Percentiles rank a stretch among this genome's conserved stretches.
Conservation (phyloP, 768 basidiomycete genomes). For the Punctularia strigosozonata region DNA sequence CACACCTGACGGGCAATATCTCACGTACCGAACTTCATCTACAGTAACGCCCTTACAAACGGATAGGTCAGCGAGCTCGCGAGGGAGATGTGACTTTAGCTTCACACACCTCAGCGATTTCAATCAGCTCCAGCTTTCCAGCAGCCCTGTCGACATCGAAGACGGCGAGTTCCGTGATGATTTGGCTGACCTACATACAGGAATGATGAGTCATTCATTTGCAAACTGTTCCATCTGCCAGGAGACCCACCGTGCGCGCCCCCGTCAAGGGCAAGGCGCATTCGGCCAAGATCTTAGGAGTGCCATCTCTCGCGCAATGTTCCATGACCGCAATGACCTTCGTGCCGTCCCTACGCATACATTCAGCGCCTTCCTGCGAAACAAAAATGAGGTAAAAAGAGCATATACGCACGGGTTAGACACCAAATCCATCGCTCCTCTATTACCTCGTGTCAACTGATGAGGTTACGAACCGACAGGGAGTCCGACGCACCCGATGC, state of each 20-base stretch:
- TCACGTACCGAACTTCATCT: too few species aligned
- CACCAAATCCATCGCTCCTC: conserved; percentile 93
- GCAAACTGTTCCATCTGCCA: too few species aligned
- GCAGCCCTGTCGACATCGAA: conserved; percentile 76
- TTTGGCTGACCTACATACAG: too few species aligned
- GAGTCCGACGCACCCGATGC: too few species aligned
- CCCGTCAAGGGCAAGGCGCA: conserved; percentile 86
- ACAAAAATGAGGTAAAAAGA: too few species aligned
- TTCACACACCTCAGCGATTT: conserved; percentile 78
- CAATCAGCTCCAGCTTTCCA: conserved; percentile 64
- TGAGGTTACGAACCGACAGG: not conserved
- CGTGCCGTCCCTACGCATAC: conserved; percentile 85
- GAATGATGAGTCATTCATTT: too few species aligned
- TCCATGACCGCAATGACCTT: conserved; percentile 88
- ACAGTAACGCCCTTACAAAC: conserved; percentile 75
- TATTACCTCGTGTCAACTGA: conserved; percentile 79
- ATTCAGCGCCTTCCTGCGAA: too few species aligned
- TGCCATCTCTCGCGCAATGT: conserved; percentile 82
- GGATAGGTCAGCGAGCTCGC: too few species aligned
- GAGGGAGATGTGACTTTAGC: too few species aligned
- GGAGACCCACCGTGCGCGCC: conserved; percentile 67
- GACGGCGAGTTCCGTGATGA: conserved; percentile 87
- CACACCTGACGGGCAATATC: too few species aligned
- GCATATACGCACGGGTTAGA: too few species aligned
- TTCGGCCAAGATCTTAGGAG: conserved; percentile 74